Evolutionary conservation across 495 filamentous ascomycete species (phyloP).

Genomic region (Amorphotheca resinae): DNA sequence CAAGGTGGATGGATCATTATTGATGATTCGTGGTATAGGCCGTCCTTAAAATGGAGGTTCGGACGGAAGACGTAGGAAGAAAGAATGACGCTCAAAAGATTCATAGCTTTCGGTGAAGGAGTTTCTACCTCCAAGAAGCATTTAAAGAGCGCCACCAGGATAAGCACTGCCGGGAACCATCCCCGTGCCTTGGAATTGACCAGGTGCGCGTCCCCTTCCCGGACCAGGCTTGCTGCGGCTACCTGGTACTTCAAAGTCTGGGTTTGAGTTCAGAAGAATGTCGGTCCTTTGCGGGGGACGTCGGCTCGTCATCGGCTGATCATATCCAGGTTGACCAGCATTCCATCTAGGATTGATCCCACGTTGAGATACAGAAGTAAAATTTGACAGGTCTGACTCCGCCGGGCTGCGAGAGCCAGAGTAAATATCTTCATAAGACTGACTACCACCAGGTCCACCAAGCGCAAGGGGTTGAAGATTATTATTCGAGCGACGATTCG

Average conservation of each 20-base stretch:
- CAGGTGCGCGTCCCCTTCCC: slow-evolving; percentile 5
- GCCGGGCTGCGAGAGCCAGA: slow-evolving; percentile 61
- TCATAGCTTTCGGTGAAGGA: background rate
- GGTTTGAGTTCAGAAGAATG: slow-evolving; percentile 54
- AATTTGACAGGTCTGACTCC: slow-evolving; percentile 62
- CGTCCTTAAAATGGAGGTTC: slow-evolving; percentile 6
- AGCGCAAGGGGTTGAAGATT: slow-evolving; percentile 13
- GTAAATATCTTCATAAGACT: slow-evolving; percentile 46
- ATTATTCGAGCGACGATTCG: slow-evolving; percentile 23
- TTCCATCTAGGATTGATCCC: slow-evolving; percentile 82
- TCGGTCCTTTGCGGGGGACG: slow-evolving; percentile 31
- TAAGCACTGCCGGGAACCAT: slow-evolving; percentile 19
- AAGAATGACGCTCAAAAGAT: slow-evolving; percentile 4
- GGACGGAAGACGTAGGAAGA: slow-evolving; percentile 11
- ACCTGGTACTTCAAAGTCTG: slow-evolving; percentile 55
- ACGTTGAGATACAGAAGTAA: slow-evolving; percentile 76
- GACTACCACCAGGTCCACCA: slow-evolving; percentile 10
- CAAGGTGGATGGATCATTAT: slow-evolving; percentile 7
- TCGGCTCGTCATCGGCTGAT: slow-evolving; percentile 26
- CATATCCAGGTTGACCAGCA: slow-evolving; percentile 14
- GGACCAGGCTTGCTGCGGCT: slow-evolving; percentile 15
- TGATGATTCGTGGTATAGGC: slow-evolving; percentile 1
- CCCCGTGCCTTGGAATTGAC: slow-evolving; percentile 11
- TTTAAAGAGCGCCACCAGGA: slow-evolving; percentile 9
- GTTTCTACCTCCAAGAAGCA: too few relatives aligned